Evolutionary conservation across 148 eudicot genomes (phyloP).

Genomic region (Rhododendron kiyosumense): DNA sequence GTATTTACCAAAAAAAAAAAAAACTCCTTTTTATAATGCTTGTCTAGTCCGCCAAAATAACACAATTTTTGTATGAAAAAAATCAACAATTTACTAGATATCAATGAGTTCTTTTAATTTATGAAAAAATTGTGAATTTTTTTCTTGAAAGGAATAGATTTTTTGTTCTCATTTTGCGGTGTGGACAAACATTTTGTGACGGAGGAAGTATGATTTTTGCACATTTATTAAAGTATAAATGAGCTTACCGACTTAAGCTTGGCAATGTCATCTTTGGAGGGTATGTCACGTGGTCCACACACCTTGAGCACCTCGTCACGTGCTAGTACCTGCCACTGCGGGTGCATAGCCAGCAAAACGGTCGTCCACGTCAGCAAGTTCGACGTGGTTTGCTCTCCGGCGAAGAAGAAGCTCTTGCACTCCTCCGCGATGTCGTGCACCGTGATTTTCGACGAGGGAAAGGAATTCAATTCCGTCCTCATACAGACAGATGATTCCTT

Average conservation of each 20-base stretch:
- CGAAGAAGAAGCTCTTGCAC: slow-evolving; percentile 94
- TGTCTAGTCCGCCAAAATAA: too few relatives aligned
- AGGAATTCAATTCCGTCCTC: slow-evolving; percentile 13
- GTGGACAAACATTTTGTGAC: neutral
- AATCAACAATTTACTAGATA: too few relatives aligned
- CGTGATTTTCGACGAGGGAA: slow-evolving; percentile 34
- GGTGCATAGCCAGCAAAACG: slow-evolving; percentile 86
- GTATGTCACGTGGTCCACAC: slow-evolving; percentile 86
- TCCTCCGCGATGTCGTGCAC: slow-evolving; percentile 86
- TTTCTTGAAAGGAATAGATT: neutral
- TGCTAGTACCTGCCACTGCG: slow-evolving; percentile 84
- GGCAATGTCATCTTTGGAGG: slow-evolving; percentile 74
- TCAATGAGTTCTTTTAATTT: too few relatives aligned
- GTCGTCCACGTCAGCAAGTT: slow-evolving; percentile 96
- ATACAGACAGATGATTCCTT: slow-evolving; percentile 18
- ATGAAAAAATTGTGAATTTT: neutral
- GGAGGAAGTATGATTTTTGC: neutral
- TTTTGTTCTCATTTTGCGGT: too few relatives aligned
- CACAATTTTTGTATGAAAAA: too few relatives aligned
- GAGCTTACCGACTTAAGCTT: slow-evolving; percentile 77
- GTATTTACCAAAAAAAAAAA: neutral
- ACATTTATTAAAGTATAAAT: neutral
- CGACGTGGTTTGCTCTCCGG: slow-evolving; percentile 92
- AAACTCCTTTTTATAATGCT: neutral
- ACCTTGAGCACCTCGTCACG: slow-evolving; percentile 86